These are phyloP conservation scores for Veloporphyrellus conicus DNA, from an alignment of 1,284 basidiomycete genomes.

Conservation along the genomic window DNA sequence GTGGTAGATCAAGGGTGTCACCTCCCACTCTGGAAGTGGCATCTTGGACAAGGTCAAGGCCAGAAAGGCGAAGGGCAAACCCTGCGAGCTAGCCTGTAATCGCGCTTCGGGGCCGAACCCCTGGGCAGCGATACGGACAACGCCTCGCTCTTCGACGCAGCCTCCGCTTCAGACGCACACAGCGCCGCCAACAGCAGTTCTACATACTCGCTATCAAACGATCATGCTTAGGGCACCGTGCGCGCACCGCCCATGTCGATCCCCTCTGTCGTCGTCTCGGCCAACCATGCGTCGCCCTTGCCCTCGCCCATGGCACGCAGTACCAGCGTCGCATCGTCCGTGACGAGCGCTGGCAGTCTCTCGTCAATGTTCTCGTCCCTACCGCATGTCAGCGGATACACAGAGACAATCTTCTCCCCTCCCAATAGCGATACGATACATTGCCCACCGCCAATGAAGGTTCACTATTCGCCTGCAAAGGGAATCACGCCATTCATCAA, in stretches of 20 bases:
- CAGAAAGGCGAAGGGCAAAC: constrained; percentile 35
- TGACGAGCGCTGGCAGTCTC: constrained; percentile 18
- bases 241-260: constrained; percentile 13
- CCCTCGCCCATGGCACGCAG: constrained; percentile 15
- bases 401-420: constrained; percentile 19
- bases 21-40: constrained; percentile 38
- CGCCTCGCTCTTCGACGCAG: constrained; percentile 27
- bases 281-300: constrained; percentile 11
- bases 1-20: constrained; percentile 71
- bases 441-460: constrained; percentile 12
- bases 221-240: constrained; percentile 2
- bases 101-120: constrained; percentile 12
- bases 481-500: constrained; percentile 55
- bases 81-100: constrained; percentile 12
- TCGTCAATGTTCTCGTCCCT: constrained; percentile 11
- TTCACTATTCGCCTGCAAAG: constrained; percentile 38
- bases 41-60: constrained; percentile 39
- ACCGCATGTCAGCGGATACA: neutral
- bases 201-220: constrained; percentile 19
- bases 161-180: constrained; percentile 30
- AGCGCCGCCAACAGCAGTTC: constrained; percentile 29
- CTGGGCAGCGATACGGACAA: constrained; percentile 28
- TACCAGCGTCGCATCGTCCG: constrained; percentile 24
- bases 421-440: constrained; percentile 1
- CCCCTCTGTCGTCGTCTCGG: constrained; percentile 37